Evolutionary conservation across 331 rosid genomes (phyloP).

Genomic region (Phaseolus coccineus): DNA sequence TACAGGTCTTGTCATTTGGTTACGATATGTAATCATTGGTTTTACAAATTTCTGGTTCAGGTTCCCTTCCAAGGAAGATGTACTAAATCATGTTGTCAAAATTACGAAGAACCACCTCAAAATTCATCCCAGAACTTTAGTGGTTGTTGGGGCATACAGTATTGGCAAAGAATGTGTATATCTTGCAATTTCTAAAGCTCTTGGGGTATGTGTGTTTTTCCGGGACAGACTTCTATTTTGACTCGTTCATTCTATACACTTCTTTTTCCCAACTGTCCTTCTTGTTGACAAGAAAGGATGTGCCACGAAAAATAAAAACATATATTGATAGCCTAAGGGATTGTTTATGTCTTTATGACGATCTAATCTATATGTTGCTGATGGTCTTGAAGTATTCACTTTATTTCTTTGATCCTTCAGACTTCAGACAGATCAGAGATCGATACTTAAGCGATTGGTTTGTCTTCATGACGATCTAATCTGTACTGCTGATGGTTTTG

Average conservation of each 20-base stretch:
- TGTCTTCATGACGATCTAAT: conserved; percentile 22
- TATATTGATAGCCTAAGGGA: background rate
- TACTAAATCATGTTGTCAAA: conserved; percentile 59
- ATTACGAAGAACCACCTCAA: conserved; percentile 59
- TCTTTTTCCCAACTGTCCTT: conserved; percentile 2
- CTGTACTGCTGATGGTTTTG: background rate
- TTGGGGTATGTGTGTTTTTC: conserved; percentile 48
- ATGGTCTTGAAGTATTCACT: conserved; percentile 9
- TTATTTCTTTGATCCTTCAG: conserved; percentile 11
- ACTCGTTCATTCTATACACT: background rate
- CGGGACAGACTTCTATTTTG: background rate
- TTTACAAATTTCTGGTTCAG: conserved; percentile 50
- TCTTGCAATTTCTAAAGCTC: conserved; percentile 58
- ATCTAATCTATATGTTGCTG: conserved; percentile 3
- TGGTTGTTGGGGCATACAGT: conserved; percentile 69
- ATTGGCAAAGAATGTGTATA: conserved; percentile 72
- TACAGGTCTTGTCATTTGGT: conserved; percentile 27
- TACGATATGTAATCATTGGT: conserved; percentile 8
- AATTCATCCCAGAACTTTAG: conserved; percentile 55
- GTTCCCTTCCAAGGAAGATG: conserved; percentile 62
- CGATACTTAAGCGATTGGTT: background rate
- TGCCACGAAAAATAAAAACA: background rate
- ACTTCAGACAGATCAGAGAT: background rate
- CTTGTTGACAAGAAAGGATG: conserved; percentile 22
- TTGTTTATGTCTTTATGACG: conserved; percentile 3